Conservation (phyloP, 1,139 yeast species). For the Sporopachydermia cereana region DNA sequence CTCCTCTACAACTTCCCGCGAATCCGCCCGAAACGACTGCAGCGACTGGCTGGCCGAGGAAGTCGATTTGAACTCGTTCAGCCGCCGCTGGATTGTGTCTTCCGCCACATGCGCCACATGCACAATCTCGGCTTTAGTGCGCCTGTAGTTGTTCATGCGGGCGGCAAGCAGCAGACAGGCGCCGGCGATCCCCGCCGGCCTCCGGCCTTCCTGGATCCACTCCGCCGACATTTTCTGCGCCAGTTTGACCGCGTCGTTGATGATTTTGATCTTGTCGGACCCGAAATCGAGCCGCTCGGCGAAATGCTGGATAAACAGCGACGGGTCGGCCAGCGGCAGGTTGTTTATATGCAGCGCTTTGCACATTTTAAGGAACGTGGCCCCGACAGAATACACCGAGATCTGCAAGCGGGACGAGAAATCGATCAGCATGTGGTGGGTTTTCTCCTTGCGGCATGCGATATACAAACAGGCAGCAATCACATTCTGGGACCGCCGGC, state of each 20-base stretch:
- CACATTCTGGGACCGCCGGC: slow-evolving; percentile 88
- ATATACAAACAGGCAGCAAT: slow-evolving; percentile 89
- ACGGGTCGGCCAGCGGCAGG: slow-evolving; percentile 87
- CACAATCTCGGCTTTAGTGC: slow-evolving; percentile 89
- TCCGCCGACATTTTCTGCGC: slow-evolving; percentile 89
- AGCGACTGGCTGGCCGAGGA: slow-evolving; percentile 65
- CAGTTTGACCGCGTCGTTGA: slow-evolving; percentile 73
- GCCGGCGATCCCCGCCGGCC: slow-evolving; percentile 98
- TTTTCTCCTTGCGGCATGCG: slow-evolving; percentile 84
- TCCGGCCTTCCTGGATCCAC: slow-evolving; percentile 92
- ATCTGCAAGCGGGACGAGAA: slow-evolving; percentile 83
- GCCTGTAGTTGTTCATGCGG: slow-evolving; percentile 86
- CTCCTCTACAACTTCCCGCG: slow-evolving; percentile 31
- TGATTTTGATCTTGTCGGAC: slow-evolving; percentile 57
- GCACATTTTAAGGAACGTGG: slow-evolving; percentile 86
- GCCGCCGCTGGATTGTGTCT: slow-evolving; percentile 79
- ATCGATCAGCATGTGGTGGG: slow-evolving; percentile 93
- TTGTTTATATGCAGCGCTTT: slow-evolving; percentile 63
- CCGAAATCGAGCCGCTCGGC: slow-evolving; percentile 80
- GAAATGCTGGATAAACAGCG: slow-evolving; percentile 85
- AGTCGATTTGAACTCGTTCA: slow-evolving; percentile 78
- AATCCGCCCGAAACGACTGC: slow-evolving; percentile 48
- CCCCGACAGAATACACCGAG: slow-evolving; percentile 89
- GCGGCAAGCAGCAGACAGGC: slow-evolving; percentile 91
- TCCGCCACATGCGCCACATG: slow-evolving; percentile 94